Evolutionary conservation across 352 stramenopile species (phyloP).

Genomic region (Phytophthora colocasiae): DNA sequence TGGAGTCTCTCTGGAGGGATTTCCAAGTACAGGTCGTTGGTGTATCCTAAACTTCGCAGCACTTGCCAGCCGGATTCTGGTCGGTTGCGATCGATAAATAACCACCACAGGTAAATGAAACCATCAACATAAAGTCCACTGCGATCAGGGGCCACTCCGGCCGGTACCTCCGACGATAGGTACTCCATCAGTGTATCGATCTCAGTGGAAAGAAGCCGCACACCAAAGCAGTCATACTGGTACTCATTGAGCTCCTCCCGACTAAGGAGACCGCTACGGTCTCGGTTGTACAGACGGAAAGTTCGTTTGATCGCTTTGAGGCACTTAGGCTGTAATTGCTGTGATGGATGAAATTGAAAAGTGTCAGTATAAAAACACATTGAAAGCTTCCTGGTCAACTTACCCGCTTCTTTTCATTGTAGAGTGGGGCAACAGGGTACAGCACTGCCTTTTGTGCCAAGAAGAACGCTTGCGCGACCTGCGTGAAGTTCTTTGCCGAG

Average conservation of each 20-base stretch:
- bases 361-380: background rate
- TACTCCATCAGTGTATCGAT: conserved; percentile 91
- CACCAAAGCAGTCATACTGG: conserved; percentile 89
- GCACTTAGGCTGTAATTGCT: conserved; percentile 85
- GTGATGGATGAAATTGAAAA: conserved; percentile 1
- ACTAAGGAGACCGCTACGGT: conserved; percentile 82
- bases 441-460: conserved; percentile 90
- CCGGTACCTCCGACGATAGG: conserved; percentile 65
- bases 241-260: conserved; percentile 91
- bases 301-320: conserved; percentile 88
- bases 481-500: conserved; percentile 89
- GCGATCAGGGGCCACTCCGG: conserved; percentile 71
- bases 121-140: conserved; percentile 77
- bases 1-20: conserved; percentile 73
- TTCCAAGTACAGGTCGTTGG: conserved; percentile 80
- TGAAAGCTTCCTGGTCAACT: background rate
- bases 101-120: conserved; percentile 86
- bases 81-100: conserved; percentile 90
- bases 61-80: conserved; percentile 92
- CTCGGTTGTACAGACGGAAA: conserved; percentile 87
- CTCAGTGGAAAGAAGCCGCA: conserved; percentile 78
- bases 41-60: conserved; percentile 83
- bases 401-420: conserved; percentile 87
- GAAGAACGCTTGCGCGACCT: conserved; percentile 90
- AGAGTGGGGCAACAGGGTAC: conserved; percentile 89